Base-by-base conservation (phyloP, 2,329 filamentous ascomycete species). In the Penicillium sp. region DNA sequence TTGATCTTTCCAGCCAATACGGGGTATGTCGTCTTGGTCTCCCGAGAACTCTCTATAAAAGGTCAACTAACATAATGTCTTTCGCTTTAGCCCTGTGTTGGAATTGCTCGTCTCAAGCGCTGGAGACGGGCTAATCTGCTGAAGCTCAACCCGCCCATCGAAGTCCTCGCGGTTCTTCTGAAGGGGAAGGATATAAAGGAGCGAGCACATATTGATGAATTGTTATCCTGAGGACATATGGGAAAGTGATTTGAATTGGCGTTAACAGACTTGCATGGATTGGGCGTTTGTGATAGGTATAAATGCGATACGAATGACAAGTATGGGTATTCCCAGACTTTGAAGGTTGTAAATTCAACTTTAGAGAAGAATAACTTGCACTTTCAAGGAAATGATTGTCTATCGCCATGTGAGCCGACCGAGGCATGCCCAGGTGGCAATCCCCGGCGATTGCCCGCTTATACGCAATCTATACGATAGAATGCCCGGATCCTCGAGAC, bases 1-100 rank as follows among this genome's bases (percentile, higher is more conserved):
- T 94, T 76, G 94, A 99, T 72, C 88, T 96, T 64, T 94, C 88
- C 69, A 90, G 84, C 59, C 90, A 96, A 68, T 99, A 90, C 73
- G 94, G 94, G 55, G 92, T 96, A 85, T 79, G 90, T 86, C n/a
- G 34, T 27, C 48, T 45, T 2, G 29, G 15, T 43, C 5, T 9
- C 7, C 2, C 2, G 3, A 9, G 39, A 52, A 44, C 6, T 53
- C 10, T n/a, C 9, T 23, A 10, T 11, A 8, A 1, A 8, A 4
- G 2, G 31, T n/a, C 4, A 19, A 23, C 40, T 65, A 62, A 62
- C 48, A 38, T 25, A 2, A 23, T 23, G 3, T 19, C 39, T 27
- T 40, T 53, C 41, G 39, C 23, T 56, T 44, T 68, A 96, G 91
- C 94, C 94, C 2, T 96, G 91, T 70, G 89, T 96, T 52, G 94